Base-by-base conservation (phyloP, 768 basidiomycete species). In the Rhizopogon sp. region DNA sequence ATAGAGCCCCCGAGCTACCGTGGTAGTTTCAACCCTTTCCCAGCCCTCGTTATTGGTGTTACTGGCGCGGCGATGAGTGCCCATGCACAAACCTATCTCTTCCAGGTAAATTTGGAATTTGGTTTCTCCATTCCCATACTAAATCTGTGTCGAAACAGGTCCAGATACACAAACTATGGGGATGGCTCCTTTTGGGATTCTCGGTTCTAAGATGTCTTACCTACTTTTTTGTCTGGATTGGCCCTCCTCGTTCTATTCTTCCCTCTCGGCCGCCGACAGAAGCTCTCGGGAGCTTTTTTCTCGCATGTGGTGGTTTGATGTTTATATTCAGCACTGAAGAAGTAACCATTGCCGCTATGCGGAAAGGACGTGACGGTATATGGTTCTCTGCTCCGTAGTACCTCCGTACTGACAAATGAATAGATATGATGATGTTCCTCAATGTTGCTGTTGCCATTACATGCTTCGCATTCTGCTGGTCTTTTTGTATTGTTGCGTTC, bases 211-310 rank as follows among this genome's bases (percentile, higher is more conserved):
- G 96, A 50, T 90, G 87, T 65, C 62, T 94, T 39, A 98, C 95
- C 1, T 98, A 98, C 68, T 91, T 94, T 74, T 93, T 98, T 82
- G 77, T 96, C 40, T 98, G 90, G 90, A 77, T 95, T 43, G 77
- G 79, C 29, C 94, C 94, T 11, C 88, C 92, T 6, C 78, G 79
- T 11, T 93, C 91, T 2, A 77, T 87, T n/a, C 79, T 92, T 13
- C 96, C 96, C 2, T 91, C 90, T 13, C 84, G 94, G 8, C 96
- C 96, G 5, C 96, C 95, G 0, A 95, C 95, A 0, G 96, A 98
- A 74, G 88, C 88, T 5, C 72, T 98, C 40, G 90, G 87, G 14
- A 82, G 90, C 56, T 90, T 98, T 71, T 89, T 88, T 72, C 76
- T 95, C 49, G 82, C 93, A 6, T 87, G 87, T 53, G 95, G 95